A percentile compares a stretch with the other conserved stretches of the same genome.
phyloP scores from a whole-genome alignment of 768 basidiomycete genomes.

The Trametopsis cervina region DNA sequence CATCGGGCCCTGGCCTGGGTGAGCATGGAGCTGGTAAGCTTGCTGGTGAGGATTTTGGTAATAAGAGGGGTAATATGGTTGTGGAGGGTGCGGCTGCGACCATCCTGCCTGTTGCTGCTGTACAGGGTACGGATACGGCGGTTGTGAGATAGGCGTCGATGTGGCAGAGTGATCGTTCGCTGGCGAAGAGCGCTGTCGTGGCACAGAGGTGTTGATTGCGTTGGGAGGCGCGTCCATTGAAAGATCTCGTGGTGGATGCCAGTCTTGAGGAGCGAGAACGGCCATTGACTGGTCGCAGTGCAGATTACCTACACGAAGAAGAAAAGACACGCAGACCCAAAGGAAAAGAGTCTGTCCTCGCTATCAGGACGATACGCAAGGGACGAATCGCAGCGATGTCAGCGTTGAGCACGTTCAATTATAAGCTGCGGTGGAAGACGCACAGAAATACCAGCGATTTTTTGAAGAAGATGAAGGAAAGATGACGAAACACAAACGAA shows the following conservation, averaged over 20 bases:
- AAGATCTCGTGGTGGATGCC: constrained; percentile 60
- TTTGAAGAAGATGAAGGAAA: constrained; percentile 18
- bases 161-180: constrained; percentile 41
- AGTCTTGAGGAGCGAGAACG: constrained; percentile 72
- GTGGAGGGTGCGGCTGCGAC: constrained; percentile 59
- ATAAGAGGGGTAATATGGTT: constrained; percentile 73
- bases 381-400: constrained; percentile 10
- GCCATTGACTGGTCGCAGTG: constrained; percentile 48
- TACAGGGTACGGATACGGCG: constrained; percentile 60
- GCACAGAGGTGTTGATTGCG: constrained; percentile 29
- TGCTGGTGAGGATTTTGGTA: constrained; percentile 68
- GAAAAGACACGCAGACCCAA: constrained; percentile 6
- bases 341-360: constrained; percentile 7
- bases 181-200: constrained; percentile 57
- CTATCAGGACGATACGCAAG: constrained; percentile 1
- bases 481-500: constrained; percentile 15
- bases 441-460: constrained; percentile 18
- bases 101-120: constrained; percentile 68
- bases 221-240: constrained; percentile 51
- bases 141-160: constrained; percentile 25
- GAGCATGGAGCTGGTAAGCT: constrained; percentile 40
- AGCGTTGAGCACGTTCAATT: constrained; percentile 17
- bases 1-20: constrained; percentile 26
- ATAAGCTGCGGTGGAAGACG: constrained; percentile 12
- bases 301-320: constrained; percentile 1